Evolutionary conservation across 495 filamentous ascomycete genomes (phyloP).

Genomic region (Penicillium coffeae): DNA sequence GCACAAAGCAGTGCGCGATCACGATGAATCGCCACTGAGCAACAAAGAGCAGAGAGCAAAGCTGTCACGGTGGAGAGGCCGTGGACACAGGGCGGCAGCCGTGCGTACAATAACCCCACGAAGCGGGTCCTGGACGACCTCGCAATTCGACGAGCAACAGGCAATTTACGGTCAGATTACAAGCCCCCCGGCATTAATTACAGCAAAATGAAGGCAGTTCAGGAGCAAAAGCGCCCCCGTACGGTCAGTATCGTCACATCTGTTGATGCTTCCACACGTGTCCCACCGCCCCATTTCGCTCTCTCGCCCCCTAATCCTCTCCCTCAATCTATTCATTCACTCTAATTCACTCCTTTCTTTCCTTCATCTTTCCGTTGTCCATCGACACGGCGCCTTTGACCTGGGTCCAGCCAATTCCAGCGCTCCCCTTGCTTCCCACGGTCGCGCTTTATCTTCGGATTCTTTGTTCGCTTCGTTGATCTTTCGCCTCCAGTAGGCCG

Average conservation of each 20-base stretch:
- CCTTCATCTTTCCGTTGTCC: slow-evolving; percentile 22
- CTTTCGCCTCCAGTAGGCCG: slow-evolving; percentile 21
- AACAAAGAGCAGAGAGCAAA: too few relatives aligned
- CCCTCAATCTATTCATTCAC: slow-evolving; percentile 18
- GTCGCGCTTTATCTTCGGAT: slow-evolving; percentile 24
- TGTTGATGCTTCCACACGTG: slow-evolving; percentile 18
- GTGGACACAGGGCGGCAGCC: neutral
- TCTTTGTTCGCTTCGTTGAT: slow-evolving; percentile 25
- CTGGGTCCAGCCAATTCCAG: slow-evolving; percentile 29
- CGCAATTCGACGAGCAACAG: neutral
- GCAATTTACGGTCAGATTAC: slow-evolving; percentile 13
- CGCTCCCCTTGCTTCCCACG: slow-evolving; percentile 37
- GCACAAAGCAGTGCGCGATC: too few relatives aligned
- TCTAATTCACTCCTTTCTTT: slow-evolving; percentile 25
- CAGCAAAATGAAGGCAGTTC: neutral
- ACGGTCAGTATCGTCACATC: neutral
- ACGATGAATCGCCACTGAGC: too few relatives aligned
- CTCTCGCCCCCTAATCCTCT: slow-evolving; percentile 9
- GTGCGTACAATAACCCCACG: neutral
- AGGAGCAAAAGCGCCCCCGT: neutral
- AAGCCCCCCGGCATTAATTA: neutral
- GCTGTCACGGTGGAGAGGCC: too few relatives aligned
- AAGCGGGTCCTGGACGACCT: neutral
- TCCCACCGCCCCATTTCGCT: slow-evolving; percentile 20
- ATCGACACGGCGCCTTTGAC: slow-evolving; percentile 30